Conservation (phyloP, 164 flowering plant genomes). For the Taxillus chinensis region DNA sequence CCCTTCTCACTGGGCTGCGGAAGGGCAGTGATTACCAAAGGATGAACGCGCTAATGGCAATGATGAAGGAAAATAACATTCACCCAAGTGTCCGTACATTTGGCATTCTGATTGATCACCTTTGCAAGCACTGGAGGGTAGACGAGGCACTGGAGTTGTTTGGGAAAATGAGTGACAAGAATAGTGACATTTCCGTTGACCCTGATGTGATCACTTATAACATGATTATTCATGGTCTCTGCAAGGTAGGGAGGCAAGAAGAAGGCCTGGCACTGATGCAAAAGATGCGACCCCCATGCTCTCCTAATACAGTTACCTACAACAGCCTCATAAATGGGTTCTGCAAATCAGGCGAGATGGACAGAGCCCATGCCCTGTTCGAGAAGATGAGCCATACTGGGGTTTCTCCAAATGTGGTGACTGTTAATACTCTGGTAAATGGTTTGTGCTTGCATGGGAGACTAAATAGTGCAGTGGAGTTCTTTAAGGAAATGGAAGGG, state of each 20-base stretch:
- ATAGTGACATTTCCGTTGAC: slow-evolving; percentile 15
- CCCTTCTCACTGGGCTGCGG: slow-evolving; percentile 52
- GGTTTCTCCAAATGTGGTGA: slow-evolving; percentile 35
- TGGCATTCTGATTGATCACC: slow-evolving; percentile 49
- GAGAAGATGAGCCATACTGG: slow-evolving; percentile 39
- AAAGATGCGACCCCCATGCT: slow-evolving; percentile 33
- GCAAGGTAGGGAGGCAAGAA: slow-evolving; percentile 70
- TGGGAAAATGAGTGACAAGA: slow-evolving; percentile 27
- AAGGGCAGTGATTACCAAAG: slow-evolving; percentile 26
- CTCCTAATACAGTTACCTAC: slow-evolving; percentile 50
- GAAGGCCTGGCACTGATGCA: slow-evolving; percentile 51
- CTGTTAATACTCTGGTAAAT: slow-evolving; percentile 50
- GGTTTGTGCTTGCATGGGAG: slow-evolving; percentile 74
- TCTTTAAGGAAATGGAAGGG: slow-evolving; percentile 36
- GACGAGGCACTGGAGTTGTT: slow-evolving; percentile 62
- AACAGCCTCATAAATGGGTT: slow-evolving; percentile 72
- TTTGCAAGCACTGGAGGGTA: slow-evolving; percentile 55
- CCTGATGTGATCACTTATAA: slow-evolving; percentile 61
- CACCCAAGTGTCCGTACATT: slow-evolving; percentile 48
- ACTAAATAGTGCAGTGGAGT: slow-evolving; percentile 45
- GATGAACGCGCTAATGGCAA: slow-evolving; percentile 41
- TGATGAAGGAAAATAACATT: slow-evolving; percentile 61
- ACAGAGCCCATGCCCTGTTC: slow-evolving; percentile 37
- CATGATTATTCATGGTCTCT: slow-evolving; percentile 71
- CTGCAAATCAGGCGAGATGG: slow-evolving; percentile 67